A percentile compares a stretch with the other conserved stretches of the same genome.
These are phyloP conservation scores for Globisporangium barbulae DNA, from an alignment of 352 stramenopile species.

Conservation along the genomic window DNA sequence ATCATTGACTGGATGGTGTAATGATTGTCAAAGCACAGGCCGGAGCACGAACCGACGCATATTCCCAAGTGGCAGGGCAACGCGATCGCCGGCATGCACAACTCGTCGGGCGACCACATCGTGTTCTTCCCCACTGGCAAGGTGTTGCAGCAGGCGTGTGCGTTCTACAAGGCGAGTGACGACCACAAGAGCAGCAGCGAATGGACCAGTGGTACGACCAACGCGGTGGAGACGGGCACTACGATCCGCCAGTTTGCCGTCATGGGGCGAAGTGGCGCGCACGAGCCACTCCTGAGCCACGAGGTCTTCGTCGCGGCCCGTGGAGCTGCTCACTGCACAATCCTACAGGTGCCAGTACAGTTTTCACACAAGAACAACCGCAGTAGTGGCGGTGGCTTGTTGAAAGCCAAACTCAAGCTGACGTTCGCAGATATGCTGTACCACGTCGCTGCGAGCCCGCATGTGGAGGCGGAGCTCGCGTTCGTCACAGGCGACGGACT, in stretches of 20 bases:
- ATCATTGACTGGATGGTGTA: background rate
- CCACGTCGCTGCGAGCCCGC: conserved; percentile 61
- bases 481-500: conserved; percentile 48
- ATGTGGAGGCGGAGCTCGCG: conserved; percentile 54
- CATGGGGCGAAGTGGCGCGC: conserved; percentile 41
- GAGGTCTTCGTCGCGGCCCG: conserved; percentile 40
- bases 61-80: conserved; percentile 68
- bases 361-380: background rate
- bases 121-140: conserved; percentile 68
- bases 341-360: conserved; percentile 25
- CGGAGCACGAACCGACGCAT: conserved; percentile 19
- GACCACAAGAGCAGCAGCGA: background rate
- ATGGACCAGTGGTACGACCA: conserved; percentile 24
- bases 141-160: conserved; percentile 61
- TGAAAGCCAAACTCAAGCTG: conserved; percentile 44
- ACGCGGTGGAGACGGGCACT: conserved; percentile 47
- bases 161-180: conserved; percentile 30
- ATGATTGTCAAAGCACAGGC: conserved; percentile 12
- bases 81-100: conserved; percentile 40
- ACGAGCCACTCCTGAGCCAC: conserved; percentile 27
- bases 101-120: conserved; percentile 32
- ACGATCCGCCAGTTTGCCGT: conserved; percentile 60
- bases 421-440: conserved; percentile 53
- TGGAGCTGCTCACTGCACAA: conserved; percentile 36
- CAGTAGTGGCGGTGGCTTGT: too few relatives aligned